Evolutionary conservation across 139 green algal genomes (phyloP).

Genomic region (Ulvella scutata): DNA sequence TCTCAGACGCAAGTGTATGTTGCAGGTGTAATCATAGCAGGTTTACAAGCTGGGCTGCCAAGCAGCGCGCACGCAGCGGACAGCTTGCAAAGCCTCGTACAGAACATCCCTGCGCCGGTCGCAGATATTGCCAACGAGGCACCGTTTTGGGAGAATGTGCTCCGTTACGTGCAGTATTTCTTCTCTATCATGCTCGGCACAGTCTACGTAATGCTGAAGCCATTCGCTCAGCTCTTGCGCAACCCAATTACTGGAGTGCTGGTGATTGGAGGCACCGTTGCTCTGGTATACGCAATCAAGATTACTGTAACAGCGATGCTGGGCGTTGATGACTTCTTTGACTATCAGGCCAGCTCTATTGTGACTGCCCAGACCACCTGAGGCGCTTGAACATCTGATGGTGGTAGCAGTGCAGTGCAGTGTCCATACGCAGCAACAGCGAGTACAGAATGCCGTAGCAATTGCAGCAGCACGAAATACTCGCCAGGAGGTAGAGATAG

Average conservation of each 20-base stretch:
- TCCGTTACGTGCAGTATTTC: conserved; percentile 68
- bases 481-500: too few relatives aligned
- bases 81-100: background rate
- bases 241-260: conserved; percentile 37
- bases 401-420: too few relatives aligned
- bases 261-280: conserved; percentile 22
- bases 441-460: too few relatives aligned
- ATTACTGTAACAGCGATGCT: conserved; percentile 51
- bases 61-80: background rate
- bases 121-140: background rate
- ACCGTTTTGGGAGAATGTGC: conserved; percentile 55
- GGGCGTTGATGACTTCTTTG: conserved; percentile 32
- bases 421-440: too few relatives aligned
- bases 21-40: background rate
- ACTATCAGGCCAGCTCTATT: conserved; percentile 18
- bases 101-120: background rate
- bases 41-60: background rate
- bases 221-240: conserved; percentile 50
- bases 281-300: conserved; percentile 24
- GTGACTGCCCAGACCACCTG: background rate
- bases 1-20: too few relatives aligned
- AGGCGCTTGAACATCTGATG: too few relatives aligned
- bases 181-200: conserved; percentile 80
- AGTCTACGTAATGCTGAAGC: conserved; percentile 63
- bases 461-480: too few relatives aligned